Base-by-base conservation (phyloP, 2,329 filamentous ascomycete genomes). In the Talaromyces sp. region DNA sequence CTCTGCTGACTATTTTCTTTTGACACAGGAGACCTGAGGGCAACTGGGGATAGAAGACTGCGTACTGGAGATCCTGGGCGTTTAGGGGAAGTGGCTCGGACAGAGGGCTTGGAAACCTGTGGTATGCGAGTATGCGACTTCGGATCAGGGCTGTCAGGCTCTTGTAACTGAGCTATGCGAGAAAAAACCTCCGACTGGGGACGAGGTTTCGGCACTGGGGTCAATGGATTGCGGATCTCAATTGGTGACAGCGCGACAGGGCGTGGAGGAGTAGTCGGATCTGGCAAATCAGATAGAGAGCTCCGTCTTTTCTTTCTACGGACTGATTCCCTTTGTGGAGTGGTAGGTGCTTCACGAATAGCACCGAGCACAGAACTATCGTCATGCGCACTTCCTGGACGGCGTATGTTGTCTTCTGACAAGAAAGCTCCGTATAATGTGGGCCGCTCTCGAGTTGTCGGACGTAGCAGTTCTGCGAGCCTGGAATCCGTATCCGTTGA, bases 281-380 rank as follows among this genome's bases (percentile, higher is more conserved):
- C 84, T 70, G 88, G 90, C 58, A 98, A 83, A 76, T 98, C 94
- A 4, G 93, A 97, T 49, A 98, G 80, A 29, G 93, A 97, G 79
- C 93, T 97, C 74, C 94, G 89, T 64, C 94, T 86, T 81, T 96
- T 97, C 80, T 89, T 93, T 74, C 86, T 88, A 53, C 77, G 76
- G 68, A 75, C 81, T 65, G 53, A 70, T 29, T 75, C 75, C 69
- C 80, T 84, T 1, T 84, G 82, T 17, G 77, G 78, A 72, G 69
- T 71, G 68, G 74, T 81, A 69, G 74, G 81, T 79, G 76, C 81
- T 81, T 80, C 82, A 70, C 79, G 83, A 72, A 83, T 88, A 49
- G 76, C 71, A 2, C 76, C 68, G 65, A 79, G 82, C 72, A 83
- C 88, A 49, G 76, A 72, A 7, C 76, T 69, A 67, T 83, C 83